These are phyloP conservation scores for Herpetospermum pedunculosum DNA, from an alignment of 306 rosid genomes.

Conservation along the genomic window DNA sequence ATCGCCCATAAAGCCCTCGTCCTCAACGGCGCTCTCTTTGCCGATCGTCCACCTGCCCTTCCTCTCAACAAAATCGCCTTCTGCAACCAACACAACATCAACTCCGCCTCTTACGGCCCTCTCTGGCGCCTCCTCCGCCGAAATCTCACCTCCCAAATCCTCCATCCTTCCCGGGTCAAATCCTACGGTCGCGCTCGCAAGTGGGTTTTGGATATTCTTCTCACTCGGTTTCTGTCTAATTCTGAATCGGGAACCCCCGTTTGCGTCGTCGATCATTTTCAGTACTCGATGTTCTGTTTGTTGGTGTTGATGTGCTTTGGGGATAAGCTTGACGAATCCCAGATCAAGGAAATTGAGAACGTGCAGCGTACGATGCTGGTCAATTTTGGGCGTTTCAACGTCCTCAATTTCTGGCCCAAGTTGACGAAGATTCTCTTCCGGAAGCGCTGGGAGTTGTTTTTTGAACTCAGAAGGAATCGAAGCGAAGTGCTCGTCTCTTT, in stretches of 20 bases:
- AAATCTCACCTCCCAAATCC: conserved; percentile 6
- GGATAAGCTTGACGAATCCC: conserved; percentile 1
- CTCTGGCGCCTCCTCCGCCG: conserved; percentile 11
- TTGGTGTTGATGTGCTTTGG: conserved; percentile 11
- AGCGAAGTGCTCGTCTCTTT: conserved; percentile 20
- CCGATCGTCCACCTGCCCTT: not conserved
- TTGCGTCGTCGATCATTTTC: not conserved
- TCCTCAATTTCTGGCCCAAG: conserved; percentile 28
- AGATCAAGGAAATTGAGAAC: conserved; percentile 9
- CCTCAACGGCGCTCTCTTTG: conserved; percentile 9
- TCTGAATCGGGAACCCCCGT: not conserved
- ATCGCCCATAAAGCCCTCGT: not conserved
- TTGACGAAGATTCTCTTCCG: conserved; percentile 31
- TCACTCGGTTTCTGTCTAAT: not conserved
- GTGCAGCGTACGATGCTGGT: conserved; percentile 17
- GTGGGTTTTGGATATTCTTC: conserved; percentile 5
- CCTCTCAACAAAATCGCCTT: not conserved
- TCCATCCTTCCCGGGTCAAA: not conserved
- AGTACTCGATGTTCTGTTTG: conserved; percentile 9
- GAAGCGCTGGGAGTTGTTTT: conserved; percentile 22
- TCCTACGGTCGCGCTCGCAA: not conserved
- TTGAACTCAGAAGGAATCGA: conserved; percentile 20
- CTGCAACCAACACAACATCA: conserved; percentile 6
- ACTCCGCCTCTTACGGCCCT: not conserved
- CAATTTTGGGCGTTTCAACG: conserved; percentile 30